Base-by-base conservation (phyloP, 345 rosid genomes). In the Citrus maxima region DNA sequence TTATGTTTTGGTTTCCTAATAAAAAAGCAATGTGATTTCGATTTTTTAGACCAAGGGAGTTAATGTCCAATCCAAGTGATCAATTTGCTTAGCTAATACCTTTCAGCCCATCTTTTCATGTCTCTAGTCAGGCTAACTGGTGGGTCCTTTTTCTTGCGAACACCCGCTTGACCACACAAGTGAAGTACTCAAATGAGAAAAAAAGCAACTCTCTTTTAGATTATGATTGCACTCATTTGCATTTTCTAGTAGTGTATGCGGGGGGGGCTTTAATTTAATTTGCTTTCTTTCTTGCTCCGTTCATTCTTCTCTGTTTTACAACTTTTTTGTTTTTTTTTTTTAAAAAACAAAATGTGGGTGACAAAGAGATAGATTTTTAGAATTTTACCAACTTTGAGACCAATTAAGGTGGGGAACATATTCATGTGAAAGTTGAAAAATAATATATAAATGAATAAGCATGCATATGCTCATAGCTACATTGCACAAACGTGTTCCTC, bases 331-430 rank as follows among this genome's bases (percentile, higher is more conserved):
- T 59, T 18, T 60, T 72, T 42, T 34, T 66, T 12, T 60, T 72
- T 42, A 40, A 10, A 16, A 24, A 62, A n/a, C 28, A 40, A 77
- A 40, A 77, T 62, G 19, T n/a, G 64, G 65, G 64, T 72, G 84
- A 75, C 67, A 75, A 73, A 70, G 69, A 83, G 72, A 84, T 62
- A 78, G 82, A 54, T 72, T 28, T 12, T 64, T 75, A 71, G 82
- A 73, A 16, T 13, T 77, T 73, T 22, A 58, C 75, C 51, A 75
- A 77, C 73, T 78, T 75, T 82, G 49, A 78, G 86, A 82, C 92
- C 90, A 77, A 62, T 67, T 46, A 85, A 80, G 84, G 95, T 91
- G 93, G 95, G 95, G 91, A 89, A 89, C 95, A 89, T 79, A 87
- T 82, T 91, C 85, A 91, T 87, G 55, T 85, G 87, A 59, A 79